Evolutionary conservation across 305 asterid species (phyloP), one percentile per base, ranked within the genome.

Genomic region (Fraxinus platypoda): DNA sequence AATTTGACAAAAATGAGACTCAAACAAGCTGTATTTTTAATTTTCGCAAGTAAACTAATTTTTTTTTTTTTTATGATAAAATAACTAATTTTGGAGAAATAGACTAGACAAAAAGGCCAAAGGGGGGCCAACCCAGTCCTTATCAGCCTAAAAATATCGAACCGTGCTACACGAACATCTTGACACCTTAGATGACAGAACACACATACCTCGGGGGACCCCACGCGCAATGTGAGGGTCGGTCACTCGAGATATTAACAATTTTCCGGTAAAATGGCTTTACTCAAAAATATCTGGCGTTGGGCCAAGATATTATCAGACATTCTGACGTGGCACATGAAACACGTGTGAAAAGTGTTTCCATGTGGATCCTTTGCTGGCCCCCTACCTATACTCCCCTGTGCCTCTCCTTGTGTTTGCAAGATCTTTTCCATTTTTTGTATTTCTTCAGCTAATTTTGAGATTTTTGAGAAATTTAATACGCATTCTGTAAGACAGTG

Each of bases 341-440:
- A 91, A 86, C 97, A 93, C 93, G 90, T 88, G 94, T 88, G 5
- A 89, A 94, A 94, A 94, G 97, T 90, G 91, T 86, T 8, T 82
- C 90, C 90, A 86, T 81, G 93, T 91, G 93, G 98, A 83, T 77
- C 86, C 85, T 74, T 87, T 80, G 83, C 73, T 26, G 74, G 62
- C 9, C 64, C 75, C 70, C 81, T 28, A 66, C 37, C 37, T 66
- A 77, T 34, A 30, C 43, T 75, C 17, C 59, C 75, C 46, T 8
- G 21, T 4, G 1, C 30, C 74, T 66, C 37, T 28, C 31, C 37
- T 66, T 66, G 12, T 12, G 30, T 26, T 26, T 4, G 35, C 19
- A 11, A 66, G 35, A 66, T 66, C 1, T 66, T 66, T 66, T 66
- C 35, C 7, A 23, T 25, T 23, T 64, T 64, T 26, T 17, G 73